Percentiles rank a stretch among this genome's conserved stretches.
Conservation (phyloP, 176 grass and related monocot species). For the Oryza meridionalis region DNA sequence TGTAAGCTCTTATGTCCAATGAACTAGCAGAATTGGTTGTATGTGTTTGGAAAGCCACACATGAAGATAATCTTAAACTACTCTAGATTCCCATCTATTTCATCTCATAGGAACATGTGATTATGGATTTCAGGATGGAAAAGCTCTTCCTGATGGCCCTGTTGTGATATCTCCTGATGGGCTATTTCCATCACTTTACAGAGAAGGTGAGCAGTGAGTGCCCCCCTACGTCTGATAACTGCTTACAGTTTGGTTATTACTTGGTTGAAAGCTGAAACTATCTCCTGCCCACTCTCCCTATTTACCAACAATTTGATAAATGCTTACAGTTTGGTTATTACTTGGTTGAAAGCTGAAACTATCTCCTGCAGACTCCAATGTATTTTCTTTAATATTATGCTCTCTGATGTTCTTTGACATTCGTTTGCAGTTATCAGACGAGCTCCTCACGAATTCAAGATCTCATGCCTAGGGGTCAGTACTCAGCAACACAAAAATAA, state of each 20-base stretch:
- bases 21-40: neutral
- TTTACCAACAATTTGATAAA: slow-evolving; percentile 21
- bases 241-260: no score
- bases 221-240: neutral
- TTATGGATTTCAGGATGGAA: slow-evolving; percentile 82
- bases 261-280: no score
- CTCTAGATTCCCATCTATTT: slow-evolving; percentile 23
- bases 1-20: slow-evolving; percentile 8
- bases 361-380: neutral
- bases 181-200: slow-evolving; percentile 93
- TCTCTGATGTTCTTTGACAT: slow-evolving; percentile 46
- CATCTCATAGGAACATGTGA: slow-evolving; percentile 14
- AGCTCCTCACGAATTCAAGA: slow-evolving; percentile 99
- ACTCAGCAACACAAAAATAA: neutral
- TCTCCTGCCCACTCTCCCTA: neutral
- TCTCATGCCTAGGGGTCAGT: slow-evolving; percentile 91
- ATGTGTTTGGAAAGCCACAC: neutral
- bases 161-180: slow-evolving; percentile 99
- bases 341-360: neutral
- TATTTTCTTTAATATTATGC: slow-evolving; percentile 22
- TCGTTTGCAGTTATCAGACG: slow-evolving; percentile 91
- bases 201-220: slow-evolving; percentile 73
- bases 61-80: slow-evolving; percentile 25
- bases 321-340: slow-evolving; percentile 6
- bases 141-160: slow-evolving; percentile 89